Base-by-base conservation (phyloP, 2,329 filamentous ascomycete species). In the Colletotrichum sublineola region DNA sequence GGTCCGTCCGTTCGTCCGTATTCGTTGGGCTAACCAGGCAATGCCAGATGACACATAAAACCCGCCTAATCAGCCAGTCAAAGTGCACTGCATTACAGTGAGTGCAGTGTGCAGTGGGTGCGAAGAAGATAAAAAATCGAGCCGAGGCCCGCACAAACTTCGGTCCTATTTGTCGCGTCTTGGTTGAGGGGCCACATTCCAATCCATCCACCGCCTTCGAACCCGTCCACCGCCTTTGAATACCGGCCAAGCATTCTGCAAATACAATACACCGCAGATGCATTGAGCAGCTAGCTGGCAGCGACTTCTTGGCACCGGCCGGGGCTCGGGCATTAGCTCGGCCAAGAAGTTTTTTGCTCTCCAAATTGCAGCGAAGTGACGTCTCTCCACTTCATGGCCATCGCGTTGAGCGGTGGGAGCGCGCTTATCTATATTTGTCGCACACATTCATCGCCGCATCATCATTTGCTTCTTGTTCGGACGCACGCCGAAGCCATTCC, bases 131-230 rank as follows among this genome's bases (percentile, higher is more conserved):
- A 9, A 52, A 18, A 31, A 7, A 29, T 24, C n/a, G n/a, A 31
- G 24, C 14, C 18, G 44, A 42, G 68, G 50, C 64, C 57, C 68
- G 68, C 68, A 48, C 58, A 36, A 60, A 63, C 58, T 60, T 64
- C 69, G 65, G 69, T 64, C 42, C 64, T 33, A 68, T 68, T 71
- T 67, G 44, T 71, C 58, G 65, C 69, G 65, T 66, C 65, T 68
- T 64, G 36, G n/a, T 24, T 24, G 44, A 46, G 52, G 68, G 68
- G 68, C 64, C 52, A 46, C 64, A 63, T 58, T 50, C 33, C 18
- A 62, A 67, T 50, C 65, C 50, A 56, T 68, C 56, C 38, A 66
- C 40, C 53, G 64, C 50, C 64, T n/a, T 63, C 57, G 55, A 44
- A 15, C 18, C 40, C 40, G 18, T 42, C 40, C 40, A 42, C 40